Percentiles rank a stretch among this genome's conserved stretches.
Conservation (phyloP, 441 rosid species). For the Populus hybrid region DNA sequence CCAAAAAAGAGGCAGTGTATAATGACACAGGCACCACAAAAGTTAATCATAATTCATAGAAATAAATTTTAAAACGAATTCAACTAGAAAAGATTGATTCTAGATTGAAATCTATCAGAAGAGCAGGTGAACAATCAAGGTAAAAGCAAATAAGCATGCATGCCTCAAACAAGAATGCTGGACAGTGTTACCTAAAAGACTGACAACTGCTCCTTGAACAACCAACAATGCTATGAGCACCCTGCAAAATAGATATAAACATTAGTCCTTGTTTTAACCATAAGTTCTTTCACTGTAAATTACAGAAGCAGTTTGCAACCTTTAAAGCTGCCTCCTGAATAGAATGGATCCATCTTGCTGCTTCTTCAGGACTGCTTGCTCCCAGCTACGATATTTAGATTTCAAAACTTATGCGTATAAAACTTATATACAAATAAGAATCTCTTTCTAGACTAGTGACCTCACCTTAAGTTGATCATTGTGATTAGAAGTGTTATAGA, state of each 20-base stretch:
- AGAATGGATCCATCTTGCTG: slow-evolving; percentile 92
- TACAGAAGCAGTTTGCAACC: slow-evolving; percentile 38
- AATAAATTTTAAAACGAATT: not conserved
- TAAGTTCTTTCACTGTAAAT: slow-evolving; percentile 10
- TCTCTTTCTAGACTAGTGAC: slow-evolving; percentile 21
- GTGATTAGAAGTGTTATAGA: slow-evolving; percentile 82
- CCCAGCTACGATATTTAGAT: slow-evolving; percentile 65
- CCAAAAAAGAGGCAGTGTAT: slow-evolving; percentile 2
- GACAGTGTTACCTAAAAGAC: slow-evolving; percentile 49
- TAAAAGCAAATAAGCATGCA: not conserved
- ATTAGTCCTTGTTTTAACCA: slow-evolving; percentile 24
- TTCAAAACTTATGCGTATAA: slow-evolving; percentile 33
- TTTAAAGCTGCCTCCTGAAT: slow-evolving; percentile 79
- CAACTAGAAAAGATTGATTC: not conserved
- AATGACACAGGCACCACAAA: no score
- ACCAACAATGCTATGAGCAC: slow-evolving; percentile 42
- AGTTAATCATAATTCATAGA: not conserved
- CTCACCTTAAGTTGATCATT: slow-evolving; percentile 96
- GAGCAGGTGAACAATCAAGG: slow-evolving; percentile 6
- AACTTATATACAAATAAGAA: slow-evolving; percentile 10
- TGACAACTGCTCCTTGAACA: slow-evolving; percentile 69
- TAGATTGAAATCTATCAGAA: not conserved
- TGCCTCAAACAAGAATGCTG: slow-evolving; percentile 1
- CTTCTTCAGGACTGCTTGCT: slow-evolving; percentile 97
- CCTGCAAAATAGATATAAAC: slow-evolving; percentile 43